Conservation (phyloP, 768 basidiomycete species). For the Rhodocollybia butyracea region DNA sequence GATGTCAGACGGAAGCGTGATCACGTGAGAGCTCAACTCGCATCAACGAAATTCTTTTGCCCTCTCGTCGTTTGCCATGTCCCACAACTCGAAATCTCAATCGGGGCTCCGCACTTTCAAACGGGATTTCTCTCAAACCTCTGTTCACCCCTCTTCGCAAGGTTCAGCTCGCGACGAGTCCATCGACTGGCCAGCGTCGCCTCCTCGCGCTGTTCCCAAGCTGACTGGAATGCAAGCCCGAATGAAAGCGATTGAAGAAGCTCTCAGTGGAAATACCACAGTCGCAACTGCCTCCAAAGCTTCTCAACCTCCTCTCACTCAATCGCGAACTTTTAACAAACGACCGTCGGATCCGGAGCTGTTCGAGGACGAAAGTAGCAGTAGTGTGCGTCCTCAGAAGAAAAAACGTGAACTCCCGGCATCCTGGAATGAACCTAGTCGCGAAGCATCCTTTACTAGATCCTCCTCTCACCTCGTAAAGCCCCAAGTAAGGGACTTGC, state of each 20-base stretch:
- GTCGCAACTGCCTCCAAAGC: slow-evolving; percentile 10
- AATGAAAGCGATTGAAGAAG: slow-evolving; percentile 57
- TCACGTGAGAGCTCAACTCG: neutral
- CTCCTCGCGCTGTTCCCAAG: slow-evolving; percentile 16
- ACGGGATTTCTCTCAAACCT: slow-evolving; percentile 57
- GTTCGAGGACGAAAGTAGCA: slow-evolving; percentile 12
- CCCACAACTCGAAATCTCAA: slow-evolving; percentile 21
- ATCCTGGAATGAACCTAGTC: slow-evolving; percentile 36
- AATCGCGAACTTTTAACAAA: slow-evolving; percentile 34
- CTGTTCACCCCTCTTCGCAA: slow-evolving; percentile 17
- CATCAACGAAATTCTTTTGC: neutral
- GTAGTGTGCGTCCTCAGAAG: slow-evolving; percentile 32
- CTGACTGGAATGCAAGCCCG: slow-evolving; percentile 32
- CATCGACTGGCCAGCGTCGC: slow-evolving; percentile 9
- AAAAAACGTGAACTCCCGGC: slow-evolving; percentile 56
- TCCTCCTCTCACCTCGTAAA: slow-evolving; percentile 7
- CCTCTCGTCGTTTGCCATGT: slow-evolving; percentile 10
- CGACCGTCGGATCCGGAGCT: slow-evolving; percentile 23
- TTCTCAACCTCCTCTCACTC: slow-evolving; percentile 23
- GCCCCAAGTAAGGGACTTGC: slow-evolving; percentile 17
- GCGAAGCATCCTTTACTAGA: neutral
- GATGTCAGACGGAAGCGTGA: neutral
- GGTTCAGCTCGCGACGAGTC: neutral
- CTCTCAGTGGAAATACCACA: slow-evolving; percentile 30
- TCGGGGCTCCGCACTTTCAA: slow-evolving; percentile 62